Percentiles rank a stretch among this genome's conserved stretches.
These are phyloP conservation scores for Cystobasidium onofrii DNA, from an alignment of 768 basidiomycete genomes.

Conservation along the genomic window DNA sequence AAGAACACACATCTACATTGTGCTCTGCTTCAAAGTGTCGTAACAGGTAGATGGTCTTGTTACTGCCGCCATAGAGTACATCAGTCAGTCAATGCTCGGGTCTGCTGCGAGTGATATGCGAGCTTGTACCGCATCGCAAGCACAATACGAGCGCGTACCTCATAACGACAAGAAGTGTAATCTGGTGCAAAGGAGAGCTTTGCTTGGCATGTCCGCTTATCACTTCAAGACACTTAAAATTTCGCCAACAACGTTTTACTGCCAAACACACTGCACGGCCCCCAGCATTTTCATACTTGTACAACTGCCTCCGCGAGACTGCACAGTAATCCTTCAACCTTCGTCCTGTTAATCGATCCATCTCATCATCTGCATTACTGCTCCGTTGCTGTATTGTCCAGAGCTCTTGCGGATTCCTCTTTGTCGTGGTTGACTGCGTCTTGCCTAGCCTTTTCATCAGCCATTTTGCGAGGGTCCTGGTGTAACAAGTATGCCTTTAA, in stretches of 20 bases:
- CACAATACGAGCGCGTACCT: not conserved
- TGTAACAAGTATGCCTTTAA: not conserved
- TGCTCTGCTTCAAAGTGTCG: conserved; percentile 22
- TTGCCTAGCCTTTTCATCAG: not conserved
- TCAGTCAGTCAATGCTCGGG: too few species aligned
- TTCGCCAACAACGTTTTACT: too few species aligned
- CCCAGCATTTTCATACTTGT: too few species aligned
- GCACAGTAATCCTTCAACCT: too few species aligned
- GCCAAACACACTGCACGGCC: too few species aligned
- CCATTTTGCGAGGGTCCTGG: not conserved
- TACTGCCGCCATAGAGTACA: not conserved
- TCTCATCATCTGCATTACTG: too few species aligned
- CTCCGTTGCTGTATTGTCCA: too few species aligned
- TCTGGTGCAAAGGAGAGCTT: too few species aligned
- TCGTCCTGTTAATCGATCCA: too few species aligned
- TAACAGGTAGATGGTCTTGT: conserved; percentile 10
- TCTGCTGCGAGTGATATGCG: not conserved
- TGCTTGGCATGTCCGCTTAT: too few species aligned
- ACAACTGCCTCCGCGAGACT: too few species aligned
- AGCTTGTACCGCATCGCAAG: too few species aligned
- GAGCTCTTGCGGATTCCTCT: not conserved
- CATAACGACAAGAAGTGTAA: not conserved
- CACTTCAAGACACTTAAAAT: not conserved
- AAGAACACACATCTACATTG: conserved; percentile 2
- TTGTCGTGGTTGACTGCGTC: not conserved